Base-by-base conservation (phyloP, 306 rosid species). In the Psophocarpus tetragonolobus region DNA sequence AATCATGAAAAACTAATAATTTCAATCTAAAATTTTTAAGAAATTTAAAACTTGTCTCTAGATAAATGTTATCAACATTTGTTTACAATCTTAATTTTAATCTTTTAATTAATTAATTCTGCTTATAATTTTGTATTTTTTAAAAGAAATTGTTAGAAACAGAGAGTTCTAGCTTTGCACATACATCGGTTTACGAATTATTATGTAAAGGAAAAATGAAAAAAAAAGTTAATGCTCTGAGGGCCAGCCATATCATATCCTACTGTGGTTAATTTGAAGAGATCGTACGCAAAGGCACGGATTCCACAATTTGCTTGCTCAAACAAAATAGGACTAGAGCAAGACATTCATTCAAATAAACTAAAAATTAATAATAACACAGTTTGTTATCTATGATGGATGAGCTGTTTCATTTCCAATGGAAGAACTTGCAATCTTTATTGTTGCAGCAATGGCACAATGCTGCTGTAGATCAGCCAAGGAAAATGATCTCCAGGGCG, bases 401-500 rank as follows among this genome's bases (percentile, higher is more conserved):
- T 88, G 71, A 44, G 84, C 20, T 38, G 77, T 32, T 57, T 75
- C 47, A 65, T 64, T 30, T 73, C 54, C 71, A 36, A 85, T 24
- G 18, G 85, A 67, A 6, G 87, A 48, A 57, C 50, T 50, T 1
- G 87, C 5, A 17, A 77, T 60, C 66, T 68, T 88, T 4, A 38
- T 74, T 33, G 89, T 72, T 26, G 92, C 90, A 65, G 84, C 79
- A 71, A 80, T 50, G 33, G 81, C 82, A 83, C 95, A 87, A 50
- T 90, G 83, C 32, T 90, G 83, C 27, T 86, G 89, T n/a, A 95
- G 60, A 76, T 95, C 95, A 23, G 83, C 92, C 71, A 86, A 24
- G 6, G 98, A 93, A 8, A 82, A 81, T 3, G 98, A 91, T 26
- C 90, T 73, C 87, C 87, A 85, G 0, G 88, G 56, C 6, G 77